Evolutionary conservation across 2,329 filamentous ascomycete genomes (phyloP), one percentile per base, ranked within the genome.

Genomic region (Cladophialophora bantiana): DNA sequence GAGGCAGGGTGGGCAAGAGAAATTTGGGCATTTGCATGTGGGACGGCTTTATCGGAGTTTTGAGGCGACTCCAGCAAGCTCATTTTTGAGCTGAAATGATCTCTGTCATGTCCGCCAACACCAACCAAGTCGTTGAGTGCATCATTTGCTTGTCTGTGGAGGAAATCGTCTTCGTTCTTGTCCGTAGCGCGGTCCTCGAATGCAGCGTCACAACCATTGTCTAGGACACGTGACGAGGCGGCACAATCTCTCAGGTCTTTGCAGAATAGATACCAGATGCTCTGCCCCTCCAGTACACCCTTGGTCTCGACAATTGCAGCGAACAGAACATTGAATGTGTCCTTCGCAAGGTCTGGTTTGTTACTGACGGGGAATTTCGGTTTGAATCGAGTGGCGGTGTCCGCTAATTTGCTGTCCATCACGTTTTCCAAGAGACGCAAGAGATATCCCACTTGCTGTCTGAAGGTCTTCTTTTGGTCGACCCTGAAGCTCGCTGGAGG

Each of bases 261-360:
- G 60, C 81, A 84, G 81, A 85, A 88, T 40, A 74, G 75, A 9
- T 82, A 74, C 64, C 85, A 83, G 38, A 88, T 70, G 3, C 72
- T 75, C 64, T 78, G 81, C 65, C 84, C 88, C 38, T 78, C 78
- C 9, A 69, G 63, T 64, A 81, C 83, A 62, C 83, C 84, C 55
- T 83, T 80, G 0, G 78, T 77, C 34, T 83, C 80, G 2, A 85
- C 82, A 7, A 88, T 78, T n/a, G 83, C 85, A 52, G 82, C 78
- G 6, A 90, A 82, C 12, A 73, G 9, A 18, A 67, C 60, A 57
- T 73, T 70, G 62, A 73, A 73, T 5, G 65, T 63, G 12, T 64
- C 62, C 2, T 61, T 26, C 7, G 56, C 42, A 18, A 73, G 61
- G 34, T 58, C 52, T 32, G 66, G 50, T 12, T 60, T 56, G 42